Evolutionary conservation across 2,329 filamentous ascomycete genomes (phyloP), one percentile per base, ranked within the genome.

Genomic region (Ascochyta clinopodiicola): DNA sequence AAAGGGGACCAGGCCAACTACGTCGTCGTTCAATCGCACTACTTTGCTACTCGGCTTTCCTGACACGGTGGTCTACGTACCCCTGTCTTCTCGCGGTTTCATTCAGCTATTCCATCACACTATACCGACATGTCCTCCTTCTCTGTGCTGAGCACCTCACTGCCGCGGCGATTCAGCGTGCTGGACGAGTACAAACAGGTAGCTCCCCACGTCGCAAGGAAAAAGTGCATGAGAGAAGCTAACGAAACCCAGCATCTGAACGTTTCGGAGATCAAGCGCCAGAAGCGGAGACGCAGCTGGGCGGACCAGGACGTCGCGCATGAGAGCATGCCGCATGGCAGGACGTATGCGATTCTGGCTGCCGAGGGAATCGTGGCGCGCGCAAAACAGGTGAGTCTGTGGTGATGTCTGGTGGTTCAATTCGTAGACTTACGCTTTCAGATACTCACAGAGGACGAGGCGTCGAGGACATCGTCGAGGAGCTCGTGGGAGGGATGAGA

Each of bases 171-270:
- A 45, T 32, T 35, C 39, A 56, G 52, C 42, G 42, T 31, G 21
- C 46, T 56, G 36, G 52, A 56, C 13, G 52, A 46, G 21, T 56
- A 51, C 40, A 56, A 51, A 27, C 52, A 51, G 43, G 52, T 56
- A 40, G 38, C 22, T 19, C 12, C 29, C 12, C 10, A 12, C 15
- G 25, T 4, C 6, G 22, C 2, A n/a, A 31, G 8, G 6, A 9
- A 24, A n/a, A 9, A 6, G 12, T 9, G 6, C 29, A 22, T 17
- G 10, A 9, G 15, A n/a, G n/a, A 13, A 9, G 6, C 25, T 37
- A 22, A 46, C n/a, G 3, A 7, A 6, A 8, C 8, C 7, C 19
- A 56, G 52, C 52, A 56, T 27, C 31, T 56, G 31, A 38, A 47
- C 27, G 36, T 56, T n/a, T 50, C 52, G 19, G 42, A 50, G 17